Base-by-base conservation (phyloP, 768 basidiomycete species). In the Piloderma croceum region DNA sequence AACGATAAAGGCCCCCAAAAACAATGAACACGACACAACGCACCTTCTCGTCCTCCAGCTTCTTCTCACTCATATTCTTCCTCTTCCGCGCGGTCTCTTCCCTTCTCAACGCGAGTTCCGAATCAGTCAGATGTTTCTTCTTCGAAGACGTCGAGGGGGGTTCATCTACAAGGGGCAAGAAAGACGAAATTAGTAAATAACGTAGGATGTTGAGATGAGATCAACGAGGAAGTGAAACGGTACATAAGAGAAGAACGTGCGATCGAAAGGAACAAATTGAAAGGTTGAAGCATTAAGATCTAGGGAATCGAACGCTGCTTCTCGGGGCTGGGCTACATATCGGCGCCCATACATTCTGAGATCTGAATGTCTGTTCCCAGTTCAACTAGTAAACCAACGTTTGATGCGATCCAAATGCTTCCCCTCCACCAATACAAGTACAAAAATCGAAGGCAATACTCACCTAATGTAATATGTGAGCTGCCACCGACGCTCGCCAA, bases 61-160 rank as follows among this genome's bases (percentile, higher is more conserved):
- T 86, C 65, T 88, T 88, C 61, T 90, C 86, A 5, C 76, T 77
- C 32, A 90, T 61, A 51, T 87, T 83, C 52, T 77, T 84, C 38
- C 90, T 71, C 61, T 90, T 91, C 25, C 88, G 68, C 0, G 86
- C 85, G 0, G 82, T 87, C 56, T 92, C 90, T 51, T 90, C 85
- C 15, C 82, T 69, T 29, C 81, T 72, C 3, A 88, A 63, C 0
- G 84, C 84, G 3, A 88, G 66, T 58, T 89, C 86, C 2, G 76
- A 70, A 44, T 83, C 82, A 6, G 79, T 87, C 6, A 85, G 63
- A 6, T 76, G 71, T 51, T 81, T 81, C 58, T 84, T 87, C 59
- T 76, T 76, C 38, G 69, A 68, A 3, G 68, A 19, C n/a, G n/a
- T 29, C 15, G 9, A 9, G 9, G 10, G 27, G 27, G 10, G 10